Conservation (phyloP, 345 rosid genomes). For the Hibiscus mutabilis region DNA sequence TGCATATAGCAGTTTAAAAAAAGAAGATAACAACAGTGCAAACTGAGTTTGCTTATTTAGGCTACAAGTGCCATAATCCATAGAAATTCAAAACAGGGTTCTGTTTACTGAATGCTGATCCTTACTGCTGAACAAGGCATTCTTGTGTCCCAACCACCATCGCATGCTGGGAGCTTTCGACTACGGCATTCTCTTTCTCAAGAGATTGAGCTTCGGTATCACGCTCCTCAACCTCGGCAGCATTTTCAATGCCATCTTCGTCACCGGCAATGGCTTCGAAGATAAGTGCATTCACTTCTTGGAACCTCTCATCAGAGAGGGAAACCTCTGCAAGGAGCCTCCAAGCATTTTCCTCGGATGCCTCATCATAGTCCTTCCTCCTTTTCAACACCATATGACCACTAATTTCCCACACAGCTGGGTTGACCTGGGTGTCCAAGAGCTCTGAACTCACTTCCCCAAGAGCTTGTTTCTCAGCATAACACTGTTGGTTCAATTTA, state of each 20-base stretch:
- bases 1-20: background rate
- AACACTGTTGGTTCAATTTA: conserved; percentile 57
- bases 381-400: conserved; percentile 95
- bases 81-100: background rate
- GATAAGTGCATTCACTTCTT: conserved; percentile 61
- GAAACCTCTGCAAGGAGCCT: conserved; percentile 87
- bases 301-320: conserved; percentile 76
- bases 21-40: conserved; percentile 4
- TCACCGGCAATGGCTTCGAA: conserved; percentile 46
- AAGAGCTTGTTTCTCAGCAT: conserved; percentile 94
- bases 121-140: conserved; percentile 74
- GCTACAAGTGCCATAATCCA: conserved; percentile 8
- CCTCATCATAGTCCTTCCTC: conserved; percentile 82
- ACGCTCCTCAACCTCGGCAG: conserved; percentile 21
- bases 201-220: conserved; percentile 14
- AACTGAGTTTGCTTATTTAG: conserved; percentile 32
- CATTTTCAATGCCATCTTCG: conserved; percentile 17
- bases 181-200: conserved; percentile 22
- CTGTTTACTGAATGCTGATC: conserved; percentile 3
- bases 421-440: conserved; percentile 91
- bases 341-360: conserved; percentile 88
- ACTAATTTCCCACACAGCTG: conserved; percentile 98
- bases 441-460: conserved; percentile 82
- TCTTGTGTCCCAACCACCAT: conserved; percentile 49
- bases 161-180: conserved; percentile 26